Evolutionary conservation across 1,284 basidiomycete genomes (phyloP), one percentile per base, ranked within the genome.

Genomic region (Papiliotrema terrestris): DNA sequence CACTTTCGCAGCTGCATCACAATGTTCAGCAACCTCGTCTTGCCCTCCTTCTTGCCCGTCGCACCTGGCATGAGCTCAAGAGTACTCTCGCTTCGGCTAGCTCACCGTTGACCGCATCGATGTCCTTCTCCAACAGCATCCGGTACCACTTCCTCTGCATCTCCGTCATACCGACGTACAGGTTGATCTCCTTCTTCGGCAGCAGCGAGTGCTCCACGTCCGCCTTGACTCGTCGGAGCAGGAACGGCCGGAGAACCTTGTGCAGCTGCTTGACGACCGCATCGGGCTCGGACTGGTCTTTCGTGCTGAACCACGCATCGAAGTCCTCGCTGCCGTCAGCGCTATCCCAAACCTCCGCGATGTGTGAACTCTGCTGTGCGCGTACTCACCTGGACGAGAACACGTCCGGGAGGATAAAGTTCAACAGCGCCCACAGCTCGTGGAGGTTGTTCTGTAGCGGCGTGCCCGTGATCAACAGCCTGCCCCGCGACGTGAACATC

Each of bases 141-240:
- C 90, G 86, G 76, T 96, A 96, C 96, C 95, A 98, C 74, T 93
- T 97, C 45, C 92, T 82, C 76, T 99, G 96, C 93, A 99, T 95
- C 35, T 98, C 94, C 2, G 93, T 91, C 63, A 98, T 83, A 53
- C 95, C 95, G 56, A 99, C 90, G 63, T 98, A 99, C 54, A 98
- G 91, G 72, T 98, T 99, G 76, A 98, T 93, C 73, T 98, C 96
- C 81, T 98, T 98, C 80, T 98, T 98, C 2, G 96, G 95, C 59
- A 98, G 76, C 32, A 98, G 80, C 59, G 85, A 91, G 80, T 98
- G 98, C 80, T 99, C 95, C 2, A 98, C 96, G 71, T 99, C 96
- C 14, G 88, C 83, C 80, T 99, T 99, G 69, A 98, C 95, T 53
- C 96, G 84, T 51, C 95, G 84, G 35, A 98, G 81, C 59, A 99